Evolutionary conservation across 2,329 filamentous ascomycete species (phyloP), one percentile per base, ranked within the genome.

Genomic region (Chrysoporthe puriensis): DNA sequence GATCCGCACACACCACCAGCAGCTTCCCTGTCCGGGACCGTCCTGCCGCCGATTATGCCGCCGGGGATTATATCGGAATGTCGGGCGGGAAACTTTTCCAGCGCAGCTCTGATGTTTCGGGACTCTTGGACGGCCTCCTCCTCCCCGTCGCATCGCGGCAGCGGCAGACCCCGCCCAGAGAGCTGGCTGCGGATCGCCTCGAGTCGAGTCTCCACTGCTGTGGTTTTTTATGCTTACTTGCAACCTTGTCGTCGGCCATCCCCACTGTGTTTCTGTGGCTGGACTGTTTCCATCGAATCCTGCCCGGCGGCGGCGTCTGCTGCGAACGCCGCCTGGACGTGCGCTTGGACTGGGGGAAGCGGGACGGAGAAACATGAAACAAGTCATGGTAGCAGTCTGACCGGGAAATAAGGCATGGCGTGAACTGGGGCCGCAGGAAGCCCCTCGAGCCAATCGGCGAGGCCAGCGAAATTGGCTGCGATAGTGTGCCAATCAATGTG

Each of bases 371-470:
- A 26, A 61, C 13, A 54, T 63, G 64, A 66, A 62, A 62, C 40
- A 62, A 62, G 26, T 42, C n/a, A 21, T 54, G 63, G 56, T 44
- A 16, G 46, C 44, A 60, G 4, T 65, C 3, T 21, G 50, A 26
- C 32, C 40, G 54, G n/a, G 34, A 50, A 36, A 50, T 44, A 40
- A 44, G 18, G 26, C n/a, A 57, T 16, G 32, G 54, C 16, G n/a
- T 43, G 21, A 42, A 26, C 1, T 26, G 3, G 34, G 5, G 3
- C 8, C 4, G 2, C 16, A 42, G 52, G 21, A 32, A 32, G 3
- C 2, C 58, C 9, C 18, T n/a, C 11, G 42, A 21, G 32, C 59
- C 64, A 66, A 66, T 66, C 59, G 59, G 64, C n/a, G 26, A 26
- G 32, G 40, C 59, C 44, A 40, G 43, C 62, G 62, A 59, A 44